A percentile compares a stretch with the other conserved stretches of the same genome.
phyloP scores from a whole-genome alignment of 2,329 filamentous ascomycete species.

The Clarireedia homoeocarpa region DNA sequence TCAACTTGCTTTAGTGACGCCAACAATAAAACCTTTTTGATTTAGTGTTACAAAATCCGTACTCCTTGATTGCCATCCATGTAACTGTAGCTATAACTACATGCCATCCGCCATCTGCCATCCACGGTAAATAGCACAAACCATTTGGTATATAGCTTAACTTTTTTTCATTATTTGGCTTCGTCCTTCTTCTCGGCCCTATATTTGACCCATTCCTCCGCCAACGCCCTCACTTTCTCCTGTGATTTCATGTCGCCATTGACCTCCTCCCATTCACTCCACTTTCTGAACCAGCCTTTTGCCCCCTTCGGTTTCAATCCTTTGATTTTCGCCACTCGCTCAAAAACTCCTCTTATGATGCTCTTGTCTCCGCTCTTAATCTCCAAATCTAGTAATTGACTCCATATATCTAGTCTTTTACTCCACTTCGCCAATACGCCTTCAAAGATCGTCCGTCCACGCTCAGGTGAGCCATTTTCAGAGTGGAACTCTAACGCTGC shows the following conservation, averaged over 20 bases:
- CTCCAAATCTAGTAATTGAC: constrained; percentile 83
- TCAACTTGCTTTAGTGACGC: background rate
- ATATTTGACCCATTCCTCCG: constrained; percentile 59
- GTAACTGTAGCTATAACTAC: too few species aligned
- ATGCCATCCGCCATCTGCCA: background rate
- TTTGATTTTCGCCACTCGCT: constrained; percentile 63
- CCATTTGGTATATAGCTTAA: constrained; percentile 4
- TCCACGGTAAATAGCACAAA: background rate
- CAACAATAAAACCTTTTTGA: background rate
- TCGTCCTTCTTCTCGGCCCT: constrained; percentile 30
- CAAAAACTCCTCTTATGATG: constrained; percentile 69
- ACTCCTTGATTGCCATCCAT: background rate
- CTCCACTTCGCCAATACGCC: constrained; percentile 76
- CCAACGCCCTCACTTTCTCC: constrained; percentile 63
- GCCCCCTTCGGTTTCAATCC: constrained; percentile 75
- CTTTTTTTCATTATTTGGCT: background rate
- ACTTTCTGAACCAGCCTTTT: constrained; percentile 83
- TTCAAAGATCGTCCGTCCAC: constrained; percentile 91
- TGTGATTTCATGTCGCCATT: constrained; percentile 61
- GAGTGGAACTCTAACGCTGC: constrained; percentile 88
- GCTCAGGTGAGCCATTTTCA: constrained; percentile 73
- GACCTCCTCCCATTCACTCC: constrained; percentile 81
- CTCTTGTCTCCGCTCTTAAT: constrained; percentile 49
- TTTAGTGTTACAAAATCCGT: background rate
- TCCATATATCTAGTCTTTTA: constrained; percentile 89